Percentiles rank a stretch among this genome's conserved stretches.
Evolutionary conservation across 192 early-diverging fungal genomes (phyloP).

Genomic region (Pecoramyces ruminantium): DNA sequence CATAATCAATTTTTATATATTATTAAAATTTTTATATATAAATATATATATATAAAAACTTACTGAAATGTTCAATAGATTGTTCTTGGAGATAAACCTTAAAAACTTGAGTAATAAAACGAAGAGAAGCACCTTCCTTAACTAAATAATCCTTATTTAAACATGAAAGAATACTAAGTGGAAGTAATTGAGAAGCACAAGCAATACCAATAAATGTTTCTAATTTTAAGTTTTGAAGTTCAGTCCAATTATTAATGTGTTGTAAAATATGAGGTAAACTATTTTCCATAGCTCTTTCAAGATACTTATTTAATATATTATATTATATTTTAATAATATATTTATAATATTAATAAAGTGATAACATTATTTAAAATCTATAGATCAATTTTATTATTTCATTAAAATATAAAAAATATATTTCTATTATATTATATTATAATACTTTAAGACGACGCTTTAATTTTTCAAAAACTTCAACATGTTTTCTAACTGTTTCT

Average conservation of each 20-base stretch:
- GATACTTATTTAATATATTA: conserved; percentile 65
- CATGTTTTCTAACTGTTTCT: conserved; percentile 51
- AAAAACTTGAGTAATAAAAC: conserved; percentile 71
- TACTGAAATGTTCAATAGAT: conserved; percentile 47
- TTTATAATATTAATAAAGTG: too few relatives aligned
- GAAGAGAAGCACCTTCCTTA: conserved; percentile 74
- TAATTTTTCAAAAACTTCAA: conserved; percentile 52
- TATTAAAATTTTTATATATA: too few relatives aligned
- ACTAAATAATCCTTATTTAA: conserved; percentile 88
- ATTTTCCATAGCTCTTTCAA: conserved; percentile 72
- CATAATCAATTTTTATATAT: too few relatives aligned
- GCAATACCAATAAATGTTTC: conserved; percentile 60
- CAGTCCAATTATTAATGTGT: conserved; percentile 74
- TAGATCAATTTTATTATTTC: conserved; percentile 75
- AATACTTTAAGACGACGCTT: conserved; percentile 3
- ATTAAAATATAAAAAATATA: too few relatives aligned
- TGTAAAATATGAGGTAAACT: conserved; percentile 67
- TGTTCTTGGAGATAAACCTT: conserved; percentile 62
- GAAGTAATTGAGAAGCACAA: conserved; percentile 44
- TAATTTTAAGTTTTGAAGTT: conserved; percentile 63
- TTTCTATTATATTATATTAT: too few relatives aligned
- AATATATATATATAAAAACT: too few relatives aligned
- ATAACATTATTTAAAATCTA: conserved; percentile 18
- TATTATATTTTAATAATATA: too few relatives aligned
- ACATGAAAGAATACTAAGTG: conserved; percentile 50